A percentile compares a stretch with the other conserved stretches of the same genome.
These are phyloP conservation scores for Rhizomucor miehei DNA, from an alignment of 371 early-diverging fungal genomes.

Conservation along the genomic window DNA sequence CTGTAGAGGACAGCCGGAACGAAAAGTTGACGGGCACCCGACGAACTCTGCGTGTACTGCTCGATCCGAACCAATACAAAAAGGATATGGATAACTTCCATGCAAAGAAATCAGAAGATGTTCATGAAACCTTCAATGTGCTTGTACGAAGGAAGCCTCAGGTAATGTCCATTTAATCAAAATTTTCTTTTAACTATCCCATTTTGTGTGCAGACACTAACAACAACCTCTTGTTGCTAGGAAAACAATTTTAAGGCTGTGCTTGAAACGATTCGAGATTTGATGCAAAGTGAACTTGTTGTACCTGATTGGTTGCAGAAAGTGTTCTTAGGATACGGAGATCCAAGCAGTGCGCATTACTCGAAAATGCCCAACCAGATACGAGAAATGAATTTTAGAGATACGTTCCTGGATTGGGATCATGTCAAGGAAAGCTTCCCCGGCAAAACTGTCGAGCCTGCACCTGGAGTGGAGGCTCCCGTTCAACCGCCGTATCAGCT, in stretches of 20 bases:
- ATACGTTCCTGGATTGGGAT: conserved; percentile 82
- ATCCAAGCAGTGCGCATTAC: conserved; percentile 77
- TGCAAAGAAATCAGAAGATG: conserved; percentile 42
- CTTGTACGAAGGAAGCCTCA: conserved; percentile 82
- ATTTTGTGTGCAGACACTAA: not conserved
- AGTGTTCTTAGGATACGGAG: conserved; percentile 92
- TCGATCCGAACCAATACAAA: conserved; percentile 89
- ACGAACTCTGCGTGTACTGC: conserved; percentile 72
- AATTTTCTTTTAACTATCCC: not conserved
- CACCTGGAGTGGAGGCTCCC: not conserved
- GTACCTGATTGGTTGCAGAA: conserved; percentile 92
- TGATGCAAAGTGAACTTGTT: conserved; percentile 74
- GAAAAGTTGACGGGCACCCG: conserved; percentile 45
- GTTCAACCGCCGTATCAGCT: conserved; percentile 65
- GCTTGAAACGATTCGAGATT: conserved; percentile 82
- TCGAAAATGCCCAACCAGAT: conserved; percentile 52
- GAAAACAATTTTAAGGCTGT: conserved; percentile 94
- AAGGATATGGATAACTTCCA: conserved; percentile 18
- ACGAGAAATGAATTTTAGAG: conserved; percentile 69
- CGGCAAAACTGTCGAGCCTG: conserved; percentile 20
- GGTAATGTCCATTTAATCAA: conserved; percentile 2
- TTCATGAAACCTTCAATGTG: conserved; percentile 84
- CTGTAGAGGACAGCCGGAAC: conserved; percentile 35
- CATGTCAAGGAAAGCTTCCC: conserved; percentile 77
- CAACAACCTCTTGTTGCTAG: conserved; percentile 6